Conservation (phyloP, 1,284 basidiomycete genomes). For the Sanghuangporus sanghuang region DNA sequence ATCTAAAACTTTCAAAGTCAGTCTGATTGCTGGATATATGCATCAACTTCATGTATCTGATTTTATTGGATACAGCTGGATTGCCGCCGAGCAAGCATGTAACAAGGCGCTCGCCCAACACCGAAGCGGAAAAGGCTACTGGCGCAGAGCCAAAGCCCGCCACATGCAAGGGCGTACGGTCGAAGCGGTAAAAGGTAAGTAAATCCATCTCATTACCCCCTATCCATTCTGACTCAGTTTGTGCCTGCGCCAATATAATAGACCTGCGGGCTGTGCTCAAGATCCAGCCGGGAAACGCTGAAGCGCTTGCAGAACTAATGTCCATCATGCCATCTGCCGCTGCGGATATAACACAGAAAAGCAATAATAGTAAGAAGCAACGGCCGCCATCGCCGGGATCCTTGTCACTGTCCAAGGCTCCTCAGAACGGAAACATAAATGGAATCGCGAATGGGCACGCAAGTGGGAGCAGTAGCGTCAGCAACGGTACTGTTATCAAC, state of each 20-base stretch:
- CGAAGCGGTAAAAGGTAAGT: conserved; percentile 59
- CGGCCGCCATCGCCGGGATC: conserved; percentile 7
- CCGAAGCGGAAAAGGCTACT: conserved; percentile 59
- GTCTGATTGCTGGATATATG: conserved; percentile 22
- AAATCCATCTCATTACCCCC: not conserved
- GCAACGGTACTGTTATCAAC: too few relatives aligned
- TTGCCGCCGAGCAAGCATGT: conserved; percentile 62
- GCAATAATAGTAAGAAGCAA: not conserved
- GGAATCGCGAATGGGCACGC: not conserved
- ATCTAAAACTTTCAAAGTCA: conserved; percentile 60
- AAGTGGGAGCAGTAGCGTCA: not conserved
- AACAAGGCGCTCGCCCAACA: conserved; percentile 57
- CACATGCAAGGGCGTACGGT: conserved; percentile 49
- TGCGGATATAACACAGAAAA: not conserved
- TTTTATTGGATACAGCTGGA: conserved; percentile 41
- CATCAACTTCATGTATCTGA: not conserved
- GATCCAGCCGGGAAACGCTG: conserved; percentile 53
- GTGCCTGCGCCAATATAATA: conserved; percentile 22
- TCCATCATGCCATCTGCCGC: conserved; percentile 33
- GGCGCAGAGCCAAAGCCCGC: conserved; percentile 57
- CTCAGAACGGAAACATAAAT: not conserved
- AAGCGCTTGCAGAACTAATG: conserved; percentile 50
- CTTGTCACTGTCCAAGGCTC: conserved; percentile 2
- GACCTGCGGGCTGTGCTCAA: conserved; percentile 54
- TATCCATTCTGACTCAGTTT: not conserved